Percentiles rank a stretch among this genome's conserved stretches.
phyloP scores from a whole-genome alignment of 352 stramenopile species.

The Pythium brassicae region DNA sequence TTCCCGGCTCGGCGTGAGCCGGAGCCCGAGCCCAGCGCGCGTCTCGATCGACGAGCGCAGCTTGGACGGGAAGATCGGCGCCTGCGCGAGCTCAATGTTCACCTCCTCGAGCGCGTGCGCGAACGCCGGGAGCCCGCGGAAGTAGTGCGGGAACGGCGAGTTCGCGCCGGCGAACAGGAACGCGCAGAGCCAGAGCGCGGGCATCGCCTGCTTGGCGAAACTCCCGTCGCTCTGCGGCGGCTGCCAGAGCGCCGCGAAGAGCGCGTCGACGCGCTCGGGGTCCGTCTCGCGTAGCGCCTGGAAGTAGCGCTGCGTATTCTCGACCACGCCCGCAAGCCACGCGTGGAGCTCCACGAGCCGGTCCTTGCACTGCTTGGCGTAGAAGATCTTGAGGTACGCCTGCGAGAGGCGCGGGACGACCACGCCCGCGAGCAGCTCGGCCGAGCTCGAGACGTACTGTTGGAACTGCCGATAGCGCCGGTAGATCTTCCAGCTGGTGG shows the following conservation, averaged over 20 bases:
- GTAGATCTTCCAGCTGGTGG: constrained; percentile 76
- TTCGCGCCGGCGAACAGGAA: constrained; percentile 78
- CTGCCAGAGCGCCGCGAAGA: not conserved
- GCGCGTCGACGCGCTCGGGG: not conserved
- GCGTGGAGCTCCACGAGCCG: constrained; percentile 67
- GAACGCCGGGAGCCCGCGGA: constrained; percentile 64
- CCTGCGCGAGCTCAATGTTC: constrained; percentile 50
- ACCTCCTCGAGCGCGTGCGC: constrained; percentile 68
- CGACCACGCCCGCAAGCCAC: constrained; percentile 59
- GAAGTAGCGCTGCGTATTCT: constrained; percentile 68
- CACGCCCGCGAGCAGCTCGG: constrained; percentile 48
- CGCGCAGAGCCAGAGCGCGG: constrained; percentile 51
- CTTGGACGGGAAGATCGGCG: constrained; percentile 62
- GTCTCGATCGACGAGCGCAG: constrained; percentile 57
- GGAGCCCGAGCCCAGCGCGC: constrained; percentile 46
- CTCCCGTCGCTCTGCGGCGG: not conserved
- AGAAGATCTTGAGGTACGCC: constrained; percentile 79
- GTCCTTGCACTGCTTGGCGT: constrained; percentile 72
- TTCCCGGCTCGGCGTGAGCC: constrained; percentile 55
- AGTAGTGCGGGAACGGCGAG: constrained; percentile 61
- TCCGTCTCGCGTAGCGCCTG: constrained; percentile 4
- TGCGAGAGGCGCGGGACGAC: constrained; percentile 63
- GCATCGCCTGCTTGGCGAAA: constrained; percentile 26
- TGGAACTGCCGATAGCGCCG: constrained; percentile 84
- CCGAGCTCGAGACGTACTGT: constrained; percentile 60